phyloP scores from a whole-genome alignment of 2,329 filamentous ascomycete genomes.

The Alternaria sp. region DNA sequence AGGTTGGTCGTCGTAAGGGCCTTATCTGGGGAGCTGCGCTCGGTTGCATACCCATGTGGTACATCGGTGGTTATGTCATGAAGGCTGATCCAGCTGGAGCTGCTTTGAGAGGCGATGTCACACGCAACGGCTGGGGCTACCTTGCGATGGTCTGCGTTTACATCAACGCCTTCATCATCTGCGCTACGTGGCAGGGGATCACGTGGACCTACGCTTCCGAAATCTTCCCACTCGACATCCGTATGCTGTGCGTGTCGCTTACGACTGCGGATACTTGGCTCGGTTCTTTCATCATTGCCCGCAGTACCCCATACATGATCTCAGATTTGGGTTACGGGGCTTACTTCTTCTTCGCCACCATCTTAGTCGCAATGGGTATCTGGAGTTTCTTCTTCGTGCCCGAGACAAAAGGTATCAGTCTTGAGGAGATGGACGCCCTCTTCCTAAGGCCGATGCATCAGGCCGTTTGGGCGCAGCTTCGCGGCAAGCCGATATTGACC shows the following conservation, averaged over 20 bases:
- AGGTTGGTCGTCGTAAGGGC: slow-evolving; percentile 49
- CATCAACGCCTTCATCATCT: slow-evolving; percentile 62
- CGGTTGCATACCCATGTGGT: slow-evolving; percentile 59
- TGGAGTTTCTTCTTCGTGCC: slow-evolving; percentile 44
- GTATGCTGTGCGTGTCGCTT: slow-evolving; percentile 49
- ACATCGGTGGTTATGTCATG: slow-evolving; percentile 62
- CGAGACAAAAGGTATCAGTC: slow-evolving; percentile 39
- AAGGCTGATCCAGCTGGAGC: slow-evolving; percentile 57
- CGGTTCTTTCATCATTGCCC: slow-evolving; percentile 49
- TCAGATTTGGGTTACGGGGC: slow-evolving; percentile 47
- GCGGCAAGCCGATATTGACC: slow-evolving; percentile 24
- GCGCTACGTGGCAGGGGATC: slow-evolving; percentile 52
- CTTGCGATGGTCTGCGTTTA: slow-evolving; percentile 63
- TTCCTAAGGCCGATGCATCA: slow-evolving; percentile 38
- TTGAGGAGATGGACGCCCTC: slow-evolving; percentile 42
- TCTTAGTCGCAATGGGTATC: slow-evolving; percentile 37
- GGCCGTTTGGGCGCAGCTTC: slow-evolving; percentile 40
- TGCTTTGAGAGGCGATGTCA: slow-evolving; percentile 50
- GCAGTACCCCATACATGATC: slow-evolving; percentile 49
- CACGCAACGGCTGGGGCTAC: slow-evolving; percentile 57
- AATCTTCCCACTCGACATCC: slow-evolving; percentile 54
- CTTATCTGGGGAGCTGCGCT: slow-evolving; percentile 57
- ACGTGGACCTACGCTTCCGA: slow-evolving; percentile 57
- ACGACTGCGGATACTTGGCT: slow-evolving; percentile 50
- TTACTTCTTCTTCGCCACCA: slow-evolving; percentile 49